Base-by-base conservation (phyloP, 495 filamentous ascomycete species). In the Talaromyces wortmannii region DNA sequence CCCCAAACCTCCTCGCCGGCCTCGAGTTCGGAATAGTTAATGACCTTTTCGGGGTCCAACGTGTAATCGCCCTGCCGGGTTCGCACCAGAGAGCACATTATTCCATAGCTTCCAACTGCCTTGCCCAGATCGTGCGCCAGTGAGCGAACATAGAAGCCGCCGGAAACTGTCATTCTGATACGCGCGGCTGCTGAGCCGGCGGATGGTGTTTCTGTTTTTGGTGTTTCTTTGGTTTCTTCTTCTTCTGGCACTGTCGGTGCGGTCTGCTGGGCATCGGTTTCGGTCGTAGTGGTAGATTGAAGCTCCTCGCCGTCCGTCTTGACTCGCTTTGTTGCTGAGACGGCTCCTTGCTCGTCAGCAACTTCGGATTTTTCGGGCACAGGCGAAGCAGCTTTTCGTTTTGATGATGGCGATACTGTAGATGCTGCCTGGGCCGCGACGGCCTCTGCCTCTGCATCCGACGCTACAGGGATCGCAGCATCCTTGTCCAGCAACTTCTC, bases 101-200 rank as follows among this genome's bases (percentile, higher is more conserved):
- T 74, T 29, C 80, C 94, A 32, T 87, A 83, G 33, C 88, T 95
- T 23, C 85, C 84, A 10, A 95, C 72, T 45, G 91, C 89, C 60
- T 84, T 79, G 15, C 94, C 94, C 31, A 99, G 78, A 62, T 99
- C 95, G 62, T 97, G 91, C 53, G 89, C 89, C 45, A 99, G 78
- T 33, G 87, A 92, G 53, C 94, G 89, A 43, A 99, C 94, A 70
- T 99, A 99, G 77, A 97, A 99, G 44, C 94, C 94, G 4, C 91
- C 96, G 5, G 91, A 86, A 43, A 96, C 94, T 1, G 88, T 95
- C 88, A 99, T 90, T 53, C 84, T 82, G 49, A 99, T 80, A 65
- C 80, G 88, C 43, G 83, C 85, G 7, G 91, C 92, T 16, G 36
- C 33, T 54, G 36, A 44, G 48, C 31, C n/a, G 15, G 30, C 44